phyloP scores from a whole-genome alignment of 1,139 yeast species.

The Taphrina sp. region DNA sequence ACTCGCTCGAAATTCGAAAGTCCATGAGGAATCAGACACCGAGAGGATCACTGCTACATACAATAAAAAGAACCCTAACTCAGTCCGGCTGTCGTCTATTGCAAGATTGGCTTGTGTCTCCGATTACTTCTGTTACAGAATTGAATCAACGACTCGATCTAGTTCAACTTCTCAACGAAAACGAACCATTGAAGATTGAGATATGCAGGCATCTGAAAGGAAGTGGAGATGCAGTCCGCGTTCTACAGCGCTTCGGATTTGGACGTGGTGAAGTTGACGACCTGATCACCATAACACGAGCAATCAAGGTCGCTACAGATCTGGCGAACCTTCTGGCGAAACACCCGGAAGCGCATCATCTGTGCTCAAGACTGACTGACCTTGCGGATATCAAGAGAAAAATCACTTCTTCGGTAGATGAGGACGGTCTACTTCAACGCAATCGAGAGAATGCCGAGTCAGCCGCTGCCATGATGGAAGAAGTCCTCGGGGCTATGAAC shows the following conservation, averaged over 20 bases:
- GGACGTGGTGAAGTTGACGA: constrained; percentile 52
- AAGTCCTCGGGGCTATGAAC: constrained; percentile 16
- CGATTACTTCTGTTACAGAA: constrained; percentile 59
- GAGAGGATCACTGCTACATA: constrained; percentile 67
- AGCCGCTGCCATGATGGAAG: constrained; percentile 36
- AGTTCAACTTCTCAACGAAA: constrained; percentile 55
- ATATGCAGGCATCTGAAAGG: constrained; percentile 45
- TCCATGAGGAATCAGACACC: constrained; percentile 59
- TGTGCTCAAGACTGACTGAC: constrained; percentile 36
- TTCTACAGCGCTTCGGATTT: constrained; percentile 54
- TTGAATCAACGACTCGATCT: constrained; percentile 61
- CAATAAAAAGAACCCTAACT: constrained; percentile 71
- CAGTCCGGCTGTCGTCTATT: constrained; percentile 76
- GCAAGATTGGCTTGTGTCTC: constrained; percentile 76
- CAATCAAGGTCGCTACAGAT: constrained; percentile 44
- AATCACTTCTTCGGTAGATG: constrained; percentile 44
- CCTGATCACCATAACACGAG: constrained; percentile 49
- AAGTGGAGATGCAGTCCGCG: constrained; percentile 55
- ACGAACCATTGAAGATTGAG: constrained; percentile 46
- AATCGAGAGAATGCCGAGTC: constrained; percentile 37
- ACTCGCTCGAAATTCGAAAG: constrained; percentile 69
- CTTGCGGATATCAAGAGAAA: constrained; percentile 40
- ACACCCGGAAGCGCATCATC: constrained; percentile 6
- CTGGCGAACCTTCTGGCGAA: constrained; percentile 38
- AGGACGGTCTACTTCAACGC: constrained; percentile 38